A percentile compares a stretch with the other conserved stretches of the same genome.
These are phyloP conservation scores for Trichodelitschia bisporula DNA, from an alignment of 495 filamentous ascomycete genomes.

Conservation along the genomic window DNA sequence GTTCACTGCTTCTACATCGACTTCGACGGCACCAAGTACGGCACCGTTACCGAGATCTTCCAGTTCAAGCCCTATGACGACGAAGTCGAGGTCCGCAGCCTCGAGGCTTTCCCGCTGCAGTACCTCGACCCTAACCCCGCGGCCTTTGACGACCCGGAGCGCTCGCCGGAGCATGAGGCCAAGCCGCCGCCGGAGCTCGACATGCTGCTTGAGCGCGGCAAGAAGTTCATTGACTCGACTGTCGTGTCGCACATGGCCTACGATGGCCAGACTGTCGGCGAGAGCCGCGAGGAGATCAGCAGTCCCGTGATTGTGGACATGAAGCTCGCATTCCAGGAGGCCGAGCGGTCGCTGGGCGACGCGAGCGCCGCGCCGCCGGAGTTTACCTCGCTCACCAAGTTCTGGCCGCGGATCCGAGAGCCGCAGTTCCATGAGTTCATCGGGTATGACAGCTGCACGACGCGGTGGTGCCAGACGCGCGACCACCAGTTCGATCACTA, in stretches of 20 bases:
- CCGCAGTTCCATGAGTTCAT: neutral
- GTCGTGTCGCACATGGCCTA: neutral
- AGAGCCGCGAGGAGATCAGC: neutral
- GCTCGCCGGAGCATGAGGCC: neutral
- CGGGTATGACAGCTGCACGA: neutral
- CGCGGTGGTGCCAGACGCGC: neutral
- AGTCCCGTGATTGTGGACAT: neutral
- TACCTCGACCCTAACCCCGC: neutral
- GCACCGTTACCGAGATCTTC: neutral
- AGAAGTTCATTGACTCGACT: neutral
- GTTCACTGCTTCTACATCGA: neutral
- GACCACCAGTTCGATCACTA: neutral
- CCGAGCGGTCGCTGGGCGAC: neutral
- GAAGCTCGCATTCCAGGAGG: conserved; percentile 1
- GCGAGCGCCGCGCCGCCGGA: neutral
- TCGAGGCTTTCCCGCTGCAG: conserved; percentile 1
- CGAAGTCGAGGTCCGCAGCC: neutral
- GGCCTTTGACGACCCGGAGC: neutral
- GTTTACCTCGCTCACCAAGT: neutral
- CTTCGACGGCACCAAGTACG: conserved; percentile 1
- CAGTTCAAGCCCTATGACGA: conserved; percentile 1
- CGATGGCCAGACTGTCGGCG: neutral
- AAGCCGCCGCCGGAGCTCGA: too few relatives aligned
- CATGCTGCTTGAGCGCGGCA: neutral
- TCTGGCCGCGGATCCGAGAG: neutral